Base-by-base conservation (phyloP, 176 grass and related monocot genomes). In the Carex scoparia region DNA sequence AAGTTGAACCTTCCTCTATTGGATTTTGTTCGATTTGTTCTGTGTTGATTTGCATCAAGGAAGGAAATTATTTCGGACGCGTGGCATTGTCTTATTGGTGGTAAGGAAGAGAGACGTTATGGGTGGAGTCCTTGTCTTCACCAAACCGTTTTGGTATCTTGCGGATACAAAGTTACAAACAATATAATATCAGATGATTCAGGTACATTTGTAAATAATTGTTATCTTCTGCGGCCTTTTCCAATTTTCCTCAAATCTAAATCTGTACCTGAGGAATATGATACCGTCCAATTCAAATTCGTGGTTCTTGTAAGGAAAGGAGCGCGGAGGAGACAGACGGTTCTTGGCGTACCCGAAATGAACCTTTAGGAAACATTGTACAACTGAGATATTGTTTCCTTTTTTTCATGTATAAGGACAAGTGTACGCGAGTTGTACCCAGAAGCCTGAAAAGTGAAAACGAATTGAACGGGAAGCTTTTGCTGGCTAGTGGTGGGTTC, bases 251-350 rank as follows among this genome's bases (percentile, higher is more conserved):
- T 19, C 2, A 65, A 10, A 1, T 10, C 27, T 56, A 77, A 12
- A 77, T 49, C 73, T 77, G 15, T 33, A 32, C 73, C 46, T 54
- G 49, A 31, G 73, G 49, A 7, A 16, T 32, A 77, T 56, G 4
- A 19, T 77, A 77, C 27, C 49, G 73, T 7, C 27, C 10, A 56
- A 56, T 77, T 77, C 73, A 77, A 77, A 77, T 56, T 55, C 73
- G 5, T 27, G 23, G 27, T 54, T 76, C 46, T 56, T 77, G 23
- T 56, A 28, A 77, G 49, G 73, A 27, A 77, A 77, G 49, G 46
- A 77, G 73, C 73, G 73, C 49, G 72, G 46, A 76, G 46, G 23
- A n/a, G 44, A 13, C 9, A 18, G 71, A 53, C 1, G 1, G 10
- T 51, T 13, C 71, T 75, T 53, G 46, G 71, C 71, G 71, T 75